phyloP scores from a whole-genome alignment of 2,329 filamentous ascomycete genomes.

The Davidsoniella australis region DNA sequence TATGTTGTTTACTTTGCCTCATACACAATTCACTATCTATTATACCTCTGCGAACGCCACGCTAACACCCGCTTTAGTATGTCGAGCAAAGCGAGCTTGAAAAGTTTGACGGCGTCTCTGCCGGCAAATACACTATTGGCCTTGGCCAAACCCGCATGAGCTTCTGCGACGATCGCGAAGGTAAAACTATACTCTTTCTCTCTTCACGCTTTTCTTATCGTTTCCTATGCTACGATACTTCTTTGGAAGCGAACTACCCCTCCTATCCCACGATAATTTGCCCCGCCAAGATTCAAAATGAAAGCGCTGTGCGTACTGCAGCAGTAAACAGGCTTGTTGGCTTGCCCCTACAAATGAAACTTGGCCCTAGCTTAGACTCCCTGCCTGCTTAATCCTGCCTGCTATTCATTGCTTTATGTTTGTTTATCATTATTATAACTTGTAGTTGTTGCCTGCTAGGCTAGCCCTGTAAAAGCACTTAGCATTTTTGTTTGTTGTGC shows the following conservation, averaged over 20 bases:
- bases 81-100: slow-evolving; percentile 71
- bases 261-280: not conserved
- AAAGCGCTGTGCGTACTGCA: not conserved
- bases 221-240: not conserved
- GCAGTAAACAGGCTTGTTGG: too few species aligned
- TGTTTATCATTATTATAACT: not conserved
- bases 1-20: slow-evolving; percentile 26
- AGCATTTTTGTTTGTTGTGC: not conserved
- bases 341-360: not conserved
- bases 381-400: not conserved
- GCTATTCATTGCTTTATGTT: not conserved
- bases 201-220: slow-evolving; percentile 4
- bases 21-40: not conserved
- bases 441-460: not conserved
- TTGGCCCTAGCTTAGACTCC: not conserved
- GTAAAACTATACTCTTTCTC: slow-evolving; percentile 28
- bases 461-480: not conserved
- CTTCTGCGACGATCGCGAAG: slow-evolving; percentile 81
- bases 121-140: slow-evolving; percentile 81
- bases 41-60: not conserved
- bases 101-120: slow-evolving; percentile 67
- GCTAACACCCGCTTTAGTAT: slow-evolving; percentile 37
- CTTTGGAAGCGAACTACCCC: not conserved
- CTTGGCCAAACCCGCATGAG: slow-evolving; percentile 84
- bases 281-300: not conserved